phyloP scores from a whole-genome alignment of 768 basidiomycete species.

The Nidularia pulvinata region DNA sequence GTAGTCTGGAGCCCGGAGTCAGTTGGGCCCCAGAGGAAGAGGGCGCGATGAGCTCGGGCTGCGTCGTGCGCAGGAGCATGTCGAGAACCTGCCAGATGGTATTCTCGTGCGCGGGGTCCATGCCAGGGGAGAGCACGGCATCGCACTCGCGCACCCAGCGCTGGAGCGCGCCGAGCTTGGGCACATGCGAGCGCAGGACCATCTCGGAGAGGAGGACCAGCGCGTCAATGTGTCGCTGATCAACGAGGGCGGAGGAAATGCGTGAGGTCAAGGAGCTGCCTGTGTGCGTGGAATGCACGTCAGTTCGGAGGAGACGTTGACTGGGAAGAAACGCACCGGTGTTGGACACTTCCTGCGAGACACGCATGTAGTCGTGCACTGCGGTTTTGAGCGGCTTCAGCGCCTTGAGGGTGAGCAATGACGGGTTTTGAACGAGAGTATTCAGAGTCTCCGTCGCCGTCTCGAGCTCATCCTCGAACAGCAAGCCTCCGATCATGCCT shows the following conservation, averaged over 20 bases:
- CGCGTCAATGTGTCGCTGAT: slow-evolving; percentile 44
- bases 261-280: slow-evolving; percentile 32
- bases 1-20: slow-evolving; percentile 23
- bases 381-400: slow-evolving; percentile 34
- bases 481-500: slow-evolving; percentile 25
- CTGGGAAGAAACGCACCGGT: slow-evolving; percentile 19
- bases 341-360: slow-evolving; percentile 23
- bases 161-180: slow-evolving; percentile 53
- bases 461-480: slow-evolving; percentile 33
- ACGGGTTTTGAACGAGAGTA: slow-evolving; percentile 24
- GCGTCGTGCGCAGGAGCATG: slow-evolving; percentile 45
- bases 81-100: slow-evolving; percentile 46
- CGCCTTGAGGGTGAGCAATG: slow-evolving; percentile 24
- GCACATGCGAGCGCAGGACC: slow-evolving; percentile 40
- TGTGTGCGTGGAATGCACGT: neutral
- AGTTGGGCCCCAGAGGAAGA: slow-evolving; percentile 12
- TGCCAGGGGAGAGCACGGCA: slow-evolving; percentile 40
- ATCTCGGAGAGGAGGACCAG: slow-evolving; percentile 55
- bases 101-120: slow-evolving; percentile 34
- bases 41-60: slow-evolving; percentile 27
- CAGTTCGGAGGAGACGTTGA: neutral
- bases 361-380: slow-evolving; percentile 35
- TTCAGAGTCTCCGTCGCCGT: slow-evolving; percentile 32
- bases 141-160: slow-evolving; percentile 61
- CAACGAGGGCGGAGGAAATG: slow-evolving; percentile 38